These are phyloP conservation scores for Dicorynia guianensis DNA, from an alignment of 306 rosid species.

Conservation along the genomic window DNA sequence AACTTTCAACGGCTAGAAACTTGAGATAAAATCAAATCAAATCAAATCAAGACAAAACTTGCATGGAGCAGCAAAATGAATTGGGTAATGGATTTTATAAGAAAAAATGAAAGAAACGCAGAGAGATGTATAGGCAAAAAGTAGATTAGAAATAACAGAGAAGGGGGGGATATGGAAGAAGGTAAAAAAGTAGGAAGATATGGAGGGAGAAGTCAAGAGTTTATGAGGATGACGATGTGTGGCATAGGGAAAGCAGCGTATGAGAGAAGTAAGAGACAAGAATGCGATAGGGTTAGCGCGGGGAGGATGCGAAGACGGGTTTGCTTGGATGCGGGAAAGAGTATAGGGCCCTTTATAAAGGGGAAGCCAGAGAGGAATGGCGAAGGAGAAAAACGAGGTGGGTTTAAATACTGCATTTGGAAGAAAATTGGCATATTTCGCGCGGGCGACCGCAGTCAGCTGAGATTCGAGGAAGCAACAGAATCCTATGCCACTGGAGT, in stretches of 20 bases:
- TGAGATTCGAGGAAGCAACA: not conserved
- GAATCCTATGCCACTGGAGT: not conserved
- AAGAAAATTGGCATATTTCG: not conserved
- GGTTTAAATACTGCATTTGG: not conserved
- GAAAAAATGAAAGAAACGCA: not conserved
- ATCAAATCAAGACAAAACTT: not conserved
- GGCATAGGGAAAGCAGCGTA: not conserved
- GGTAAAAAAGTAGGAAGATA: not conserved
- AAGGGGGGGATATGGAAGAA: not conserved
- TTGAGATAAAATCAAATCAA: slow-evolving; percentile 7
- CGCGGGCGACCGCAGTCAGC: slow-evolving; percentile 35
- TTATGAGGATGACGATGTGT: not conserved
- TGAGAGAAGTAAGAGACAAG: not conserved
- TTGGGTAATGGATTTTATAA: not conserved
- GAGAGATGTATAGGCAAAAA: not conserved
- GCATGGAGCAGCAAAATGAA: not conserved
- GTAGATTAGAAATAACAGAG: not conserved
- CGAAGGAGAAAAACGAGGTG: not conserved
- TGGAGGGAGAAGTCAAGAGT: not conserved
- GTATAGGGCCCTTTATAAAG: not conserved
- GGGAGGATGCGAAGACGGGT: slow-evolving; percentile 1
- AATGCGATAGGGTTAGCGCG: not conserved
- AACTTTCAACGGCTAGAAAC: not conserved
- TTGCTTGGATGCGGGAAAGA: not conserved
- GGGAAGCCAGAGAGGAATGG: not conserved